These are phyloP conservation scores for Stevia rebaudiana DNA, from an alignment of 140 eudicot genomes.

Conservation along the genomic window DNA sequence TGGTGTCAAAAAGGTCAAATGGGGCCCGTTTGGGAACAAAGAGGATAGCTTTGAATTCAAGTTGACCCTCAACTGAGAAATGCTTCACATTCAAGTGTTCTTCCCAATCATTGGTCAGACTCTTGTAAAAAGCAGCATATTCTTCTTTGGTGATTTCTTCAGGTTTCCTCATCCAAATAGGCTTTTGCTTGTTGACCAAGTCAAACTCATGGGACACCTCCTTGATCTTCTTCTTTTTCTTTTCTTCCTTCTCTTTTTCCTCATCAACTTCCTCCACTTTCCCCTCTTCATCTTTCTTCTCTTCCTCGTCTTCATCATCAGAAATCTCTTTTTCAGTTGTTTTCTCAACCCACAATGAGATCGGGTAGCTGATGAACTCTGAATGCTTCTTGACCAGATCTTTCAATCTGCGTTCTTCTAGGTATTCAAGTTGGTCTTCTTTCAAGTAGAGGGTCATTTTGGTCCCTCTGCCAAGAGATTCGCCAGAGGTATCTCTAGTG, in stretches of 20 bases:
- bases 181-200: conserved; percentile 68
- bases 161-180: conserved; percentile 85
- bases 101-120: conserved; percentile 77
- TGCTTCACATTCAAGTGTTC: conserved; percentile 79
- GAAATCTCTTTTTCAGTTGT: conserved; percentile 29
- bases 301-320: conserved; percentile 31
- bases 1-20: conserved; percentile 69
- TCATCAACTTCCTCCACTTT: conserved; percentile 39
- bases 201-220: conserved; percentile 77
- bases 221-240: conserved; percentile 77
- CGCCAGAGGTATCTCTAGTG: conserved; percentile 39
- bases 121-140: conserved; percentile 80
- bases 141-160: conserved; percentile 80
- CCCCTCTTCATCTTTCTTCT: conserved; percentile 26
- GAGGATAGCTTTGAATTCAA: conserved; percentile 69
- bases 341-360: conserved; percentile 28
- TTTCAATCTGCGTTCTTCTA: conserved; percentile 32
- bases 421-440: conserved; percentile 30
- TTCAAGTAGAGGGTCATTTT: conserved; percentile 25
- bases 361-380: conserved; percentile 33
- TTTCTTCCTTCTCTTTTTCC: conserved; percentile 68
- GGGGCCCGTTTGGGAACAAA: conserved; percentile 82
- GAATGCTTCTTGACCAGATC: conserved; percentile 31
- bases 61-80: conserved; percentile 70
- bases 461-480: conserved; percentile 32